Conservation (phyloP, 2,329 filamentous ascomycete genomes). For the Ophiostoma populinum region DNA sequence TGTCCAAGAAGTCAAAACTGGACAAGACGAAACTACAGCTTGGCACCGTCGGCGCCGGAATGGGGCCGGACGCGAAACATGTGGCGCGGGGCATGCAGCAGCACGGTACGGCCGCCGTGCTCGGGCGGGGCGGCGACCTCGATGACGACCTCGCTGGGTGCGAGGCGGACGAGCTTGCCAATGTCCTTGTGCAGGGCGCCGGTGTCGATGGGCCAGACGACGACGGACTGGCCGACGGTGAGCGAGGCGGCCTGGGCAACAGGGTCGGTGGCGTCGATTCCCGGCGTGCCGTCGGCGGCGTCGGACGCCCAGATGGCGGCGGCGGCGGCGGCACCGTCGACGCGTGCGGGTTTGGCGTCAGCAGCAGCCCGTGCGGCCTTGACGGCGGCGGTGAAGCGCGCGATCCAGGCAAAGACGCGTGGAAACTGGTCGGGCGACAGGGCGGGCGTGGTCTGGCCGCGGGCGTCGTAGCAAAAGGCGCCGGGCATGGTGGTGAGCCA, state of each 20-base stretch:
- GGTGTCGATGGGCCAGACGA: constrained; percentile 44
- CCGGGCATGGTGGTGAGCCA: constrained; percentile 43
- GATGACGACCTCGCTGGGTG: constrained; percentile 38
- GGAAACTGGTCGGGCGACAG: constrained; percentile 39
- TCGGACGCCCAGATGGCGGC: constrained; percentile 25
- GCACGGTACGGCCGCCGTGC: too few species aligned
- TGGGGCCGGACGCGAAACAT: constrained; percentile 32
- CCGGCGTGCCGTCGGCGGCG: constrained; percentile 29
- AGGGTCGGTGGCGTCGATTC: constrained; percentile 26
- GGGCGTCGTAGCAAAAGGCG: constrained; percentile 25
- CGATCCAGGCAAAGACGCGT: constrained; percentile 44
- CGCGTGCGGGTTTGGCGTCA: constrained; percentile 13
- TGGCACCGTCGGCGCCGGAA: constrained; percentile 4
- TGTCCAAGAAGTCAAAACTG: not conserved
- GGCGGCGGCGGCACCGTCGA: constrained; percentile 38
- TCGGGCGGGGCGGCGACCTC: constrained; percentile 23
- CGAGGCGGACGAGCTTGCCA: constrained; percentile 36
- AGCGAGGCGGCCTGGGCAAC: constrained; percentile 28
- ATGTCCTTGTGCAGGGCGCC: constrained; percentile 40
- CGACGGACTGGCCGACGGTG: constrained; percentile 33
- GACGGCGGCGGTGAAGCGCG: constrained; percentile 36
- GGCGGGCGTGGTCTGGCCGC: not conserved
- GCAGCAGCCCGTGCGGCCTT: constrained; percentile 21
- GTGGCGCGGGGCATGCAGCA: constrained; percentile 44
- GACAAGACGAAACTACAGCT: constrained; percentile 5